A percentile compares a stretch with the other conserved stretches of the same genome.
These are phyloP conservation scores for Aphanoascus verrucosus DNA, from an alignment of 2,329 filamentous ascomycete genomes.

Conservation along the genomic window DNA sequence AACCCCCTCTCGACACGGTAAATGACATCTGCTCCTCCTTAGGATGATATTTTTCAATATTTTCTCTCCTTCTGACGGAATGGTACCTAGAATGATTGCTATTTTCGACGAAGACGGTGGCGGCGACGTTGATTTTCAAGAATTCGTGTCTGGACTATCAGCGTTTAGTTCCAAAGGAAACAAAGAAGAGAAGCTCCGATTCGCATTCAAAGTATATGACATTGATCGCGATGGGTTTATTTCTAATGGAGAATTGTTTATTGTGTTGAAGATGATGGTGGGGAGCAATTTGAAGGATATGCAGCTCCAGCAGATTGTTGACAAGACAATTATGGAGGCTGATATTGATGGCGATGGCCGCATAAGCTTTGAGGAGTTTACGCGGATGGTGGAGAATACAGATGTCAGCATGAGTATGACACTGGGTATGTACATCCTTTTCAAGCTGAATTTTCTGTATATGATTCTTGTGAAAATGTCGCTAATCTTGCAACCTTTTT, in stretches of 20 bases:
- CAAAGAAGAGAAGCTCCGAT: slow-evolving; percentile 95
- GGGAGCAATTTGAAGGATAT: slow-evolving; percentile 98
- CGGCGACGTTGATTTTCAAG: slow-evolving; percentile 95
- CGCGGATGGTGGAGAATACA: slow-evolving; percentile 96
- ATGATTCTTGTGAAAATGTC: background rate
- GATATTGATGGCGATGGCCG: slow-evolving; percentile 92
- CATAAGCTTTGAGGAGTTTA: slow-evolving; percentile 99
- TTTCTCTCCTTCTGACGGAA: background rate
- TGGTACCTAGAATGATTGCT: slow-evolving; percentile 70
- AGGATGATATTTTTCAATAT: background rate
- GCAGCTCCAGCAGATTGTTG: slow-evolving; percentile 96
- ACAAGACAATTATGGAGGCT: slow-evolving; percentile 99
- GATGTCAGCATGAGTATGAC: slow-evolving; percentile 60
- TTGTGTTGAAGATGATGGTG: slow-evolving; percentile 99
- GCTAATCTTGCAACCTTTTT: background rate
- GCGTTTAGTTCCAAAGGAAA: slow-evolving; percentile 97
- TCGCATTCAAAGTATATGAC: slow-evolving; percentile 99
- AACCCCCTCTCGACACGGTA: slow-evolving; percentile 94
- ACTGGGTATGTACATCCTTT: slow-evolving; percentile 40
- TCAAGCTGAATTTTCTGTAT: background rate
- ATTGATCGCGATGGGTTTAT: slow-evolving; percentile 98
- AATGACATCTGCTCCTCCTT: slow-evolving; percentile 16
- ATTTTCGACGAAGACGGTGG: slow-evolving; percentile 99
- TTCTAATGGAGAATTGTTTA: slow-evolving; percentile 97
- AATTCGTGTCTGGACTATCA: slow-evolving; percentile 89